Percentiles rank a stretch among this genome's conserved stretches.
Evolutionary conservation across 371 early-diverging fungal genomes (phyloP).

Genomic region (Mortierella sp.): DNA sequence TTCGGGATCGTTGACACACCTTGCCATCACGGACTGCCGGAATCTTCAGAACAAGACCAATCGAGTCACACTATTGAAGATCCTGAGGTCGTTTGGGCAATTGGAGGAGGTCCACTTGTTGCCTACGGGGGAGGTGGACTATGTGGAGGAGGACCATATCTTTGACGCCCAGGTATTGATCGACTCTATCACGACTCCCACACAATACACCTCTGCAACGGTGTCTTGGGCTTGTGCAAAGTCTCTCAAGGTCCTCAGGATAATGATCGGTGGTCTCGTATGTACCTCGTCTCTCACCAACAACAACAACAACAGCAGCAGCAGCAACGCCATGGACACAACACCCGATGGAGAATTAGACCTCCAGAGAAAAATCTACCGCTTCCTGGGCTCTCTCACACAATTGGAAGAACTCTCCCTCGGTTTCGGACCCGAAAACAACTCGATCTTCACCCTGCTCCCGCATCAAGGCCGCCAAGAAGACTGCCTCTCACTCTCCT

Average conservation of each 20-base stretch:
- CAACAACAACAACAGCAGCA: not conserved
- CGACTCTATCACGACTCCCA: not conserved
- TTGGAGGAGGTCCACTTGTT: not conserved
- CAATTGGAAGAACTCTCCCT: not conserved
- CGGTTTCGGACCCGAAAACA: not conserved
- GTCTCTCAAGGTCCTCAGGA: not conserved
- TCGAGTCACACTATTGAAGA: not conserved
- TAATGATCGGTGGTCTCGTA: not conserved
- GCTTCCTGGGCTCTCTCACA: not conserved
- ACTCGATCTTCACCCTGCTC: not conserved
- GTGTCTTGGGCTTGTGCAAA: not conserved
- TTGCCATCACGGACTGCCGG: not conserved
- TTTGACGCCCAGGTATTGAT: conserved; percentile 2
- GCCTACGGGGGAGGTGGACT: not conserved
- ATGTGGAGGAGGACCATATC: conserved; percentile 9
- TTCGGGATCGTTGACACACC: not conserved
- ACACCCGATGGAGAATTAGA: not conserved
- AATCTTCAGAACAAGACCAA: not conserved
- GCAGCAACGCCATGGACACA: not conserved
- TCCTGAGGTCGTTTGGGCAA: not conserved
- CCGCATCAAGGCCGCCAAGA: not conserved
- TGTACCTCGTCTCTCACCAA: not conserved
- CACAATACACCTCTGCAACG: not conserved
- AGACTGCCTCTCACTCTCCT: not conserved
- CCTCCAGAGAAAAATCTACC: not conserved